Percentiles rank a stretch among this genome's conserved stretches.
Evolutionary conservation across 2,329 filamentous ascomycete species (phyloP).

Genomic region (Aspergillus ruber): DNA sequence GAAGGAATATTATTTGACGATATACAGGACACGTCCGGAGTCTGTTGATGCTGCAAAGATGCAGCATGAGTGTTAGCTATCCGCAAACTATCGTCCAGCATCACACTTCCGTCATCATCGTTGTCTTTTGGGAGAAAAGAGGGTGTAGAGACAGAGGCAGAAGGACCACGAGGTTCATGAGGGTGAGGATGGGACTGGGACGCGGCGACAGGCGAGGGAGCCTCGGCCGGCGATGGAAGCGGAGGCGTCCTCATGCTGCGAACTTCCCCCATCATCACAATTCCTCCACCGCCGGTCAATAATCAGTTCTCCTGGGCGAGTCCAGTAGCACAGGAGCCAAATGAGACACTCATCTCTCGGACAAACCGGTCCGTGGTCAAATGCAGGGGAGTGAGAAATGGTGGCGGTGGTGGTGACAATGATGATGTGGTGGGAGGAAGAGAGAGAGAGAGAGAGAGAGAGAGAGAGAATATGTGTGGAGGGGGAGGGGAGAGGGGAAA

Average conservation of each 20-base stretch:
- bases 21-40: conserved; percentile 8
- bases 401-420: background rate
- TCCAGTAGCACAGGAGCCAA: conserved; percentile 23
- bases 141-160: conserved; percentile 13
- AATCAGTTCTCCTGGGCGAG: conserved; percentile 28
- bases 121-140: conserved; percentile 5
- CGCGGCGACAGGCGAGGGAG: conserved; percentile 24
- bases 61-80: conserved; percentile 16
- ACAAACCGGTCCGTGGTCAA: conserved; percentile 10
- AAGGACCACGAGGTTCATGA: conserved; percentile 18
- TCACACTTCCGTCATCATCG: conserved; percentile 10
- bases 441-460: conserved; percentile 3
- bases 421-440: background rate
- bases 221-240: conserved; percentile 34
- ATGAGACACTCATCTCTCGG: conserved; percentile 31
- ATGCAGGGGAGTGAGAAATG: background rate
- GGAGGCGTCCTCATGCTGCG: conserved; percentile 34
- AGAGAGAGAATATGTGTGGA: conserved; percentile 1
- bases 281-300: conserved; percentile 26
- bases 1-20: conserved; percentile 4
- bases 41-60: conserved; percentile 13
- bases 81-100: conserved; percentile 8
- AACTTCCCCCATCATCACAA: conserved; percentile 30
- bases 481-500: background rate
- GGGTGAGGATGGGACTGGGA: conserved; percentile 1